Base-by-base conservation (phyloP, 768 basidiomycete genomes). In the Clitopilus hobsonii region DNA sequence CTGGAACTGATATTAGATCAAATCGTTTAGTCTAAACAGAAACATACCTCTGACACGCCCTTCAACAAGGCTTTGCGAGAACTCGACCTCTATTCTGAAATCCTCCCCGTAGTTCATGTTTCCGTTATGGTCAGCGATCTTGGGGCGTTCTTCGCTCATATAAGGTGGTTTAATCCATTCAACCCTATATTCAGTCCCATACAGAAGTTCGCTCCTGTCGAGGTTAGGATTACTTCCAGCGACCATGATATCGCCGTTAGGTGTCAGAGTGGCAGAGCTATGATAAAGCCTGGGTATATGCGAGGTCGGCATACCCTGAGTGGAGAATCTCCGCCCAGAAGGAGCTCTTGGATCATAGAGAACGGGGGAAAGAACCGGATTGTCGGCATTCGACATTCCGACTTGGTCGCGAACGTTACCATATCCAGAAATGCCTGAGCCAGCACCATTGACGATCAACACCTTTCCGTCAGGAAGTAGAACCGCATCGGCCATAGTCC, bases 91-190 rank as follows among this genome's bases (percentile, higher is more conserved):
- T 52, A 78, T 74, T 26, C 36, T 38, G 22, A 56, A 10, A 6
- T 63, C 70, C 61, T 80, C 61, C 56, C 77, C 74, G 66, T 82
- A 83, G 5, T 66, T 62, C 14, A 89, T 61, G 29, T 61, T 66
- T 26, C 65, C 61, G 1, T 79, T 67, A 11, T 61, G 56, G 18
- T 57, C 61, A 4, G 65, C 41, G 28, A 87, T 75, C 49, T 69
- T 64, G 5, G 89, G 94, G 28, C 92, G 79, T 11, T 76, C 64
- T 60, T 69, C 69, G 23, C 69, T 66, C 83, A 90, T 84, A 65
- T 96, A 98, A 24, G 89, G 87, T 0, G 96, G 95, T 52, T 77
- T 78, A 59, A 96, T 76, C 79, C 87, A 85, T 66, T 97, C 94
- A 27, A 93, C 88, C 50, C 92, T 78, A 66, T 95, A 96, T 67